Percentiles rank a stretch among this genome's conserved stretches.
Conservation (phyloP, 2,329 filamentous ascomycete genomes). For the Hymenoscyphus albidus region DNA sequence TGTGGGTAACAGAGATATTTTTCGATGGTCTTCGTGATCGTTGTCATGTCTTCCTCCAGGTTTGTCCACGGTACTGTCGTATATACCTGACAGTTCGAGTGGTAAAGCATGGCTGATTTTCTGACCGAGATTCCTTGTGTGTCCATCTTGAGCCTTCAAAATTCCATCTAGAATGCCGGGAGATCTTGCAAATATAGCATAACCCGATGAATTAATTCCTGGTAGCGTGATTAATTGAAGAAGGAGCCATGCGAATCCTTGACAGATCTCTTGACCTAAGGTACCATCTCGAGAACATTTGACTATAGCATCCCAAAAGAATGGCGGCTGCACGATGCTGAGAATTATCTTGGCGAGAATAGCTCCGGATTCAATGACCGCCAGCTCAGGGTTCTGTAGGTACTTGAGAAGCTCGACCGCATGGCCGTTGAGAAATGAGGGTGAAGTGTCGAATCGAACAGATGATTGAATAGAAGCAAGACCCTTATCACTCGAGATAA, state of each 20-base stretch:
- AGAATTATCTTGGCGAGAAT: conserved; percentile 44
- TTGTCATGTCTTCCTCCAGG: conserved; percentile 73
- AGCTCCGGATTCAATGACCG: conserved; percentile 23
- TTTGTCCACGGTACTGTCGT: conserved; percentile 12
- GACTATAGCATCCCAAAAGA: conserved; percentile 43
- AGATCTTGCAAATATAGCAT: conserved; percentile 31
- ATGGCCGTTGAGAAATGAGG: conserved; percentile 42
- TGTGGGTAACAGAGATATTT: conserved; percentile 63
- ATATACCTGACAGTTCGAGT: conserved; percentile 18
- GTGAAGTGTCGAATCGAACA: conserved; percentile 42
- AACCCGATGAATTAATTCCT: conserved; percentile 21
- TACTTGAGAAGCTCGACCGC: conserved; percentile 36
- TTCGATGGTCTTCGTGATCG: conserved; percentile 57
- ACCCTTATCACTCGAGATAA: conserved; percentile 37
- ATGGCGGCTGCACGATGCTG: conserved; percentile 47
- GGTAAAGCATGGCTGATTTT: conserved; percentile 39
- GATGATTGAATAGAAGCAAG: conserved; percentile 38
- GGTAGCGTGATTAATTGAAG: conserved; percentile 42
- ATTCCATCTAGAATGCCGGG: conserved; percentile 27
- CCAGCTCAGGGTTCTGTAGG: conserved; percentile 31
- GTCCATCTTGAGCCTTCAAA: conserved; percentile 20
- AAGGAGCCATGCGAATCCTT: conserved; percentile 42
- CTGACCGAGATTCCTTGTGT: conserved; percentile 35
- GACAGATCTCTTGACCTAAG: conserved; percentile 31
- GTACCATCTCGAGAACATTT: conserved; percentile 28